phyloP scores from a whole-genome alignment of 768 basidiomycete genomes.

The Tylopilus balloui region DNA sequence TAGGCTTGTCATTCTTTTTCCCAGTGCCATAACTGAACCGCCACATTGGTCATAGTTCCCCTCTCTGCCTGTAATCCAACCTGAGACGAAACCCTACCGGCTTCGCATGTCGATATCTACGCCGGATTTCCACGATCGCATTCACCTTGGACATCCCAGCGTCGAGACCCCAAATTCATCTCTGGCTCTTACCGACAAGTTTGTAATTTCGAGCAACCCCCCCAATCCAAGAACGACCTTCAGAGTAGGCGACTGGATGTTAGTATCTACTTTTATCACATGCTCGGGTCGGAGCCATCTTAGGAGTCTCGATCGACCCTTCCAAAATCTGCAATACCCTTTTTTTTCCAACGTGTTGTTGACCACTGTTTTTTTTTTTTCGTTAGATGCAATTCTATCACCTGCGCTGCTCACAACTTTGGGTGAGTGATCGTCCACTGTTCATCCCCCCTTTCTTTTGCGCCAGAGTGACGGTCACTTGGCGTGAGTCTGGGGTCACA shows the following conservation, averaged over 20 bases:
- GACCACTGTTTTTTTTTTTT: neutral
- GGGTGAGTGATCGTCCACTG: constrained; percentile 50
- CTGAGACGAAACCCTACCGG: constrained; percentile 13
- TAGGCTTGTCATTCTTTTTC: constrained; percentile 3
- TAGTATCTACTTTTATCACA: constrained; percentile 35
- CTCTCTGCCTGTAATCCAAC: constrained; percentile 22
- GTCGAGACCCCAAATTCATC: neutral
- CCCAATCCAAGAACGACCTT: constrained; percentile 67
- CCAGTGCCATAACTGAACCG: neutral
- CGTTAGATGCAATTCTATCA: constrained; percentile 59
- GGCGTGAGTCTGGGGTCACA: neutral
- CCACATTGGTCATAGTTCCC: constrained; percentile 10
- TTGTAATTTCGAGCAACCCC: constrained; percentile 63
- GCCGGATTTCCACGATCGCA: constrained; percentile 29
- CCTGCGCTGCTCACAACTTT: constrained; percentile 81
- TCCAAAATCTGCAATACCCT: constrained; percentile 4
- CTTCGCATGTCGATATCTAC: constrained; percentile 36
- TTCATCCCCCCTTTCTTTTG: neutral
- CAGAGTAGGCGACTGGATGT: constrained; percentile 75
- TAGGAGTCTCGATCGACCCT: constrained; percentile 16
- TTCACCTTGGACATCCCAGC: constrained; percentile 7
- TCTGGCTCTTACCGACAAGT: constrained; percentile 30
- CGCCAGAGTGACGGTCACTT: neutral
- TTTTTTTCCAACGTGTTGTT: constrained; percentile 8
- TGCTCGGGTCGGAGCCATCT: constrained; percentile 11